Base-by-base conservation (phyloP, 768 basidiomycete species). In the Phaffia australis region DNA sequence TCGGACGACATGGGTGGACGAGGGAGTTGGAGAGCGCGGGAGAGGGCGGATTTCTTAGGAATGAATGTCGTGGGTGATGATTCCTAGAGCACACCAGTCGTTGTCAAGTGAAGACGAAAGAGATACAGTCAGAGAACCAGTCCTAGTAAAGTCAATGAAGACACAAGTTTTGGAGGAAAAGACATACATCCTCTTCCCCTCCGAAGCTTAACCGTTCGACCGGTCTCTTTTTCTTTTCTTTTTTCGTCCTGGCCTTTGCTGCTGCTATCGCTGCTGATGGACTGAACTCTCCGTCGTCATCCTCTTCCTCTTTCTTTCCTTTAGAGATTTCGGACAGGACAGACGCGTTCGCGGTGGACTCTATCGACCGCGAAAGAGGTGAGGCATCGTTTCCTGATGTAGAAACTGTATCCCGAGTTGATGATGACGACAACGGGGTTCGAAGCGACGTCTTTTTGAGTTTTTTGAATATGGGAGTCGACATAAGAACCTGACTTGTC, bases 1-100 rank as follows among this genome's bases (percentile, higher is more conserved):
- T n/a, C 57, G 64, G 54, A 27, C 16, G 29, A 19, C 23, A 27
- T 42, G 50, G 59, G 58, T 42, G 58, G 59, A 16, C 50, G 56
- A 14, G 60, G 66, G 30, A 60, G 27, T n/a, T 60, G 30, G 35
- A 69, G 56, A 25, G 67, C 48, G 25, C 58, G 62, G 1, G 67
- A 69, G 9, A 69, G 57, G 11, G 63, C 61, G 3, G 67, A 69
- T 50, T 69, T 69, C 57, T 69, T 69, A 57, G 67, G 67, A 0
- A 69, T 62, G 23, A 69, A 69, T 0, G 62, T 58, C 15, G 62
- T 51, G 0, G 62, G 30, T 0, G 67, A 69, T 3, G 56, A 64
- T 46, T 69, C 67, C 67, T 69, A 46, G 27, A 16, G 4, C 25
- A 5, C 21, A 46, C 11, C 23, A 29, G 7, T 1, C 14, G 16